Evolutionary conservation across 2,329 filamentous ascomycete genomes (phyloP).

Genomic region (Colletotrichum brevisporum): DNA sequence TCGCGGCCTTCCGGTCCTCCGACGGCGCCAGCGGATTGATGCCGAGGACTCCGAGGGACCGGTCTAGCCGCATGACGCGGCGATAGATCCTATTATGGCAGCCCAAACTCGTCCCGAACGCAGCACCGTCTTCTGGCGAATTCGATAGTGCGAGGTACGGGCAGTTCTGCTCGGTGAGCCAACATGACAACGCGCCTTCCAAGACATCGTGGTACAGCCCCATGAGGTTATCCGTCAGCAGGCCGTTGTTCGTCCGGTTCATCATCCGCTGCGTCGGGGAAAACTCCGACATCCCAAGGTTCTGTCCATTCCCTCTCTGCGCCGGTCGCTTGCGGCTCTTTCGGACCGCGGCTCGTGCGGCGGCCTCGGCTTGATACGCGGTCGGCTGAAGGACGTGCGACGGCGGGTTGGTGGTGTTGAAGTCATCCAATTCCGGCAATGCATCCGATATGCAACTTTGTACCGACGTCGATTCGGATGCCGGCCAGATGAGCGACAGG

Average conservation of each 20-base stretch:
- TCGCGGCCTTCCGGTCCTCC: constrained; percentile 60
- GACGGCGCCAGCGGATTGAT: constrained; percentile 55
- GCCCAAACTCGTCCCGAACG: constrained; percentile 61
- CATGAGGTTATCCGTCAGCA: constrained; percentile 60
- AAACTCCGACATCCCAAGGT: constrained; percentile 35
- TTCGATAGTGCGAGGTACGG: constrained; percentile 53
- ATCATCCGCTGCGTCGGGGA: constrained; percentile 45
- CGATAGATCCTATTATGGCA: constrained; percentile 57
- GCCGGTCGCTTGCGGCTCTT: constrained; percentile 11
- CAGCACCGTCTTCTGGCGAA: constrained; percentile 15
- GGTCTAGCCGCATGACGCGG: constrained; percentile 64
- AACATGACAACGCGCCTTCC: constrained; percentile 67
- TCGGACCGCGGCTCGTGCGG: background rate
- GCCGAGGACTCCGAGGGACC: constrained; percentile 55
- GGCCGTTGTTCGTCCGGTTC: constrained; percentile 47
- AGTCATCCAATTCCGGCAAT: background rate
- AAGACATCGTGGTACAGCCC: constrained; percentile 68
- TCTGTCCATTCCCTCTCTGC: background rate
- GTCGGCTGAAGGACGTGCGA: background rate
- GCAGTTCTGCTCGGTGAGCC: constrained; percentile 67
- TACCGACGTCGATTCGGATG: constrained; percentile 6
- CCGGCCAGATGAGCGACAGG: constrained; percentile 3
- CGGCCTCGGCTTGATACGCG: background rate
- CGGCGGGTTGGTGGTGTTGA: background rate
- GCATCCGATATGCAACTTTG: background rate